phyloP scores from a whole-genome alignment of 352 stramenopile genomes.

The Phytophthora crassamura region DNA sequence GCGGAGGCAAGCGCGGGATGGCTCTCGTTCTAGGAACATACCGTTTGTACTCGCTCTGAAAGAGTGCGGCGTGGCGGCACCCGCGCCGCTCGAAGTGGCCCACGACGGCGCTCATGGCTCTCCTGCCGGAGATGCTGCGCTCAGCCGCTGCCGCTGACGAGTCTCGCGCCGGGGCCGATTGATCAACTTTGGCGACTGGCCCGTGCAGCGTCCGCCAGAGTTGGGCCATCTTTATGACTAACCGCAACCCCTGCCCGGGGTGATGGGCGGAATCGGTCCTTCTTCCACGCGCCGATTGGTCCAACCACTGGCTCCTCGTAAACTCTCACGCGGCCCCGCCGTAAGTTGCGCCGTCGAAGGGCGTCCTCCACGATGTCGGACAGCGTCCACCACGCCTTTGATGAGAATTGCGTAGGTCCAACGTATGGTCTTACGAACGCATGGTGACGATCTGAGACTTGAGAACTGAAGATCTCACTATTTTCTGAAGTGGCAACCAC shows the following conservation, averaged over 20 bases:
- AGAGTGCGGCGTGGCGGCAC: constrained; percentile 53
- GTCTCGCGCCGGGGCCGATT: constrained; percentile 12
- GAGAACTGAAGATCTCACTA: no score
- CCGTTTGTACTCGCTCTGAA: constrained; percentile 60
- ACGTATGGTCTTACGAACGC: no score
- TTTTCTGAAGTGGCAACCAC: no score
- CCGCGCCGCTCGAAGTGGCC: constrained; percentile 50
- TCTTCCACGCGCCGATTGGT: constrained; percentile 27
- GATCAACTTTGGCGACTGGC: constrained; percentile 28
- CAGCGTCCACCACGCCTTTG: no score
- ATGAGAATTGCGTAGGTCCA: no score
- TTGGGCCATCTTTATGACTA: constrained; percentile 22
- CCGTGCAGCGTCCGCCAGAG: constrained; percentile 17
- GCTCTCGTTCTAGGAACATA: no score
- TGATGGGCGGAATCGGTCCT: constrained; percentile 37
- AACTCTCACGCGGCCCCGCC: no score
- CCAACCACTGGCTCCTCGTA: constrained; percentile 13
- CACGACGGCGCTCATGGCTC: constrained; percentile 35
- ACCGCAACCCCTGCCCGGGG: constrained; percentile 12
- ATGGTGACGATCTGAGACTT: no score
- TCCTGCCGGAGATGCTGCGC: background rate
- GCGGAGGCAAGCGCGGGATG: no score
- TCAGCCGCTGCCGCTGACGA: background rate
- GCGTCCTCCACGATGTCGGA: no score
- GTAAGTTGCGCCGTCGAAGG: no score